Evolutionary conservation across 352 stramenopile species (phyloP).

Genomic region (Phytophthora boehmeriae): DNA sequence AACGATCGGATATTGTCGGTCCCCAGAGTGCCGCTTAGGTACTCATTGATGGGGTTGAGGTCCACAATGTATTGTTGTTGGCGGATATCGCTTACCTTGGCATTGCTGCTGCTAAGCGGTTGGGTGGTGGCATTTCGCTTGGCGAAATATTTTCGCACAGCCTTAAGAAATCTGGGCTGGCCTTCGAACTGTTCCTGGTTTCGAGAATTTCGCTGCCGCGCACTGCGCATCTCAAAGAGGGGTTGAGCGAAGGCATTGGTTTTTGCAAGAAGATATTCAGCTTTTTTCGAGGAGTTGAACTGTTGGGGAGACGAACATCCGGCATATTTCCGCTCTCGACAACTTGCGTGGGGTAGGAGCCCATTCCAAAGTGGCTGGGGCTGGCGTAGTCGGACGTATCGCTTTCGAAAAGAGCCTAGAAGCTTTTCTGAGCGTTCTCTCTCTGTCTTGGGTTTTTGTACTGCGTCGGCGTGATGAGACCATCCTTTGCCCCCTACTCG

Average conservation of each 20-base stretch:
- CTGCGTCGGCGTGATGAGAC: neutral
- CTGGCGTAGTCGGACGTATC: neutral
- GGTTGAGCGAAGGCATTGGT: neutral
- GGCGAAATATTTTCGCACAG: neutral
- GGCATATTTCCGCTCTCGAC: conserved; percentile 16
- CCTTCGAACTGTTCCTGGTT: neutral
- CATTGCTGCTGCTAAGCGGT: neutral
- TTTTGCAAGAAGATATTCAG: conserved; percentile 13
- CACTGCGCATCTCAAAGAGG: neutral
- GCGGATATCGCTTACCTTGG: conserved; percentile 6
- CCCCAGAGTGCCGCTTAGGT: conserved; percentile 37
- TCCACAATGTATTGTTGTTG: conserved; percentile 45
- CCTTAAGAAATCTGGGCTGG: neutral
- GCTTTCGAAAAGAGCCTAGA: conserved; percentile 2
- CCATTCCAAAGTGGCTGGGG: conserved; percentile 3
- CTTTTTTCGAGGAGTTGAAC: conserved; percentile 21
- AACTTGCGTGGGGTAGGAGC: conserved; percentile 10
- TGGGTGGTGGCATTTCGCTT: neutral
- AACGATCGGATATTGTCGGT: conserved; percentile 37
- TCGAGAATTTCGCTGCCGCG: neutral
- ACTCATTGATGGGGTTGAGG: conserved; percentile 60
- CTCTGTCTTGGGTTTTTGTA: neutral
- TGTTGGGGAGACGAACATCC: conserved; percentile 17
- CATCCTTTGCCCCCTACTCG: conserved; percentile 37
- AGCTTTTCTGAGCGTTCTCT: neutral